These are phyloP conservation scores for Boletus austroedulis DNA, from an alignment of 1,284 basidiomycete genomes.

Conservation along the genomic window DNA sequence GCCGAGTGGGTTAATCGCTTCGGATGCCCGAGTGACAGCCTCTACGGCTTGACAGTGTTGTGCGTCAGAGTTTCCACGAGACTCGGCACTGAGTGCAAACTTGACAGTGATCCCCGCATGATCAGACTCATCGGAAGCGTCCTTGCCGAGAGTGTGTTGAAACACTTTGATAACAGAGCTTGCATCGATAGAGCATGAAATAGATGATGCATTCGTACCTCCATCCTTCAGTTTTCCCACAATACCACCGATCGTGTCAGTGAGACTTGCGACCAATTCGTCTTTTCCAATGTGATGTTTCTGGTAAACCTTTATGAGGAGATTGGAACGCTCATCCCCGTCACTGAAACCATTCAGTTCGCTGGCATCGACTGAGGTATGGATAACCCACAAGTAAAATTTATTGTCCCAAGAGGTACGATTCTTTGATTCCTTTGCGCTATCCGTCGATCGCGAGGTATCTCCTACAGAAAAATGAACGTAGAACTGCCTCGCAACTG, in stretches of 20 bases:
- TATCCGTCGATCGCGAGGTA: neutral
- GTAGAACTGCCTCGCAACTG: neutral
- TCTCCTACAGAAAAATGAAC: neutral
- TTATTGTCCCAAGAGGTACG: neutral
- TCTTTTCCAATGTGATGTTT: neutral
- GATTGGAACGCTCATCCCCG: neutral
- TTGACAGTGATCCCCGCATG: neutral
- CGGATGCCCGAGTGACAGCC: neutral
- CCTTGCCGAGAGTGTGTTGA: neutral
- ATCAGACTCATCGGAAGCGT: neutral
- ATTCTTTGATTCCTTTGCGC: neutral
- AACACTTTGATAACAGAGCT: neutral
- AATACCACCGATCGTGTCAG: neutral
- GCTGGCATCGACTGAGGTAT: neutral
- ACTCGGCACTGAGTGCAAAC: neutral
- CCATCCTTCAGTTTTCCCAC: neutral
- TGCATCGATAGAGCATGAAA: neutral
- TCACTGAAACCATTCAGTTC: neutral
- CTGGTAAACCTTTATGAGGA: neutral
- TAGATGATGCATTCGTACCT: neutral
- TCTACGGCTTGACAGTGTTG: neutral
- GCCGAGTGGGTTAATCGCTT: neutral
- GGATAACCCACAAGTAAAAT: slow-evolving; percentile 7
- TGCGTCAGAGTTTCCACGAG: neutral
- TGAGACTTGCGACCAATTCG: neutral